phyloP scores from a whole-genome alignment of 306 rosid species.

The apple (Malus domestica) region DNA sequence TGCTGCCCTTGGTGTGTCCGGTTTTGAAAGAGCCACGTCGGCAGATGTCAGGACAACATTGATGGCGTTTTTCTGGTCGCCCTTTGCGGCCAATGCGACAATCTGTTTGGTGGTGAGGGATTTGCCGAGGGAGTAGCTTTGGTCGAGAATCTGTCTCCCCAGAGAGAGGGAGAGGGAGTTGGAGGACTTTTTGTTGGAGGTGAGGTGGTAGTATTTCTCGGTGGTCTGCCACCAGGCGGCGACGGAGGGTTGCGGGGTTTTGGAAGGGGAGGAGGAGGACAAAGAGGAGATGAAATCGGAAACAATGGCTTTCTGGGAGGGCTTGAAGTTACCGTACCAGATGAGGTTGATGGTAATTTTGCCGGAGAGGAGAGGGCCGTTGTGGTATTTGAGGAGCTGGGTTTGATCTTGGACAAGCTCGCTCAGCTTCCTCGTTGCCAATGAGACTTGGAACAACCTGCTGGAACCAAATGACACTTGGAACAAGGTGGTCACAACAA shows the following conservation, averaged over 20 bases:
- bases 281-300: constrained; percentile 49
- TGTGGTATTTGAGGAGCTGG: constrained; percentile 46
- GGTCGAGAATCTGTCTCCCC: constrained; percentile 33
- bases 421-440: constrained; percentile 13
- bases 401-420: constrained; percentile 8
- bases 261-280: constrained; percentile 26
- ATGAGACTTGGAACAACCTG: constrained; percentile 11
- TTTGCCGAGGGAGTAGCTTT: constrained; percentile 37
- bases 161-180: constrained; percentile 21
- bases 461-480: neutral
- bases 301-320: constrained; percentile 39
- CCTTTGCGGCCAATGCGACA: constrained; percentile 34
- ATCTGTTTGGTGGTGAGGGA: constrained; percentile 40
- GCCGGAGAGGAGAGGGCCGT: constrained; percentile 52
- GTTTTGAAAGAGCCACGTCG: constrained; percentile 9
- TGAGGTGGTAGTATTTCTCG: constrained; percentile 27
- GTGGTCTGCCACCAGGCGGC: constrained; percentile 60
- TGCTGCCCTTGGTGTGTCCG: constrained; percentile 6
- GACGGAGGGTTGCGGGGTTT: constrained; percentile 33
- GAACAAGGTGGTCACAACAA: constrained; percentile 18
- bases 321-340: constrained; percentile 52
- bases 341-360: constrained; percentile 50
- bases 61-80: constrained; percentile 32
- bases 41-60: constrained; percentile 48
- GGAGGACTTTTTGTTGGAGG: constrained; percentile 10